phyloP scores from a whole-genome alignment of 1,284 basidiomycete species.

The Paramarasmius palmivorus region DNA sequence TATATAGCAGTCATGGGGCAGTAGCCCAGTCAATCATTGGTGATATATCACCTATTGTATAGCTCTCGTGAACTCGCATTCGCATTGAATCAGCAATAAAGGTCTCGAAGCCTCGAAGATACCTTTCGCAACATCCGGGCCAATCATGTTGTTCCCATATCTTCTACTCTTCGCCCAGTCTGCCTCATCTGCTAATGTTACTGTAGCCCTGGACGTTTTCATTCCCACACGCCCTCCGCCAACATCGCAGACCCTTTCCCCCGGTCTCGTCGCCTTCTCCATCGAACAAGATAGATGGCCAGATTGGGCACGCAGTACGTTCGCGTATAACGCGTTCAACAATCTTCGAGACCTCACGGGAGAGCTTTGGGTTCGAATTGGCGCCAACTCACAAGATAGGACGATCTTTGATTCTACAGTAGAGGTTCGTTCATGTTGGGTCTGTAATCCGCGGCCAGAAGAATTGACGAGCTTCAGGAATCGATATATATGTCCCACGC shows the following conservation, averaged over 20 bases:
- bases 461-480: no score
- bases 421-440: constrained; percentile 36
- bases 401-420: constrained; percentile 14
- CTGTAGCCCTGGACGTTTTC: constrained; percentile 2
- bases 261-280: not conserved
- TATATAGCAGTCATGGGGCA: no score
- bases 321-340: no score
- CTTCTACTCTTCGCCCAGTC: no score
- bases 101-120: no score
- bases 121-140: no score
- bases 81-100: no score
- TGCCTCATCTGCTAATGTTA: not conserved
- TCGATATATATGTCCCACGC: constrained; percentile 41
- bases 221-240: not conserved
- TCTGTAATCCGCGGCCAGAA: constrained; percentile 26
- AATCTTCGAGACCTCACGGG: no score
- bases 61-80: no score
- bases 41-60: no score
- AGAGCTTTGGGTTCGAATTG: constrained; percentile 2
- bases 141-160: no score
- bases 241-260: not conserved
- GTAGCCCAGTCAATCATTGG: no score
- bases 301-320: not conserved
- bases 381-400: constrained; percentile 12
- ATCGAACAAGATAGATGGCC: constrained; percentile 10